Percentiles rank a stretch among this genome's conserved stretches.
Evolutionary conservation across 2,329 filamentous ascomycete genomes (phyloP).

Genomic region (Tolypocladium endophyticum): DNA sequence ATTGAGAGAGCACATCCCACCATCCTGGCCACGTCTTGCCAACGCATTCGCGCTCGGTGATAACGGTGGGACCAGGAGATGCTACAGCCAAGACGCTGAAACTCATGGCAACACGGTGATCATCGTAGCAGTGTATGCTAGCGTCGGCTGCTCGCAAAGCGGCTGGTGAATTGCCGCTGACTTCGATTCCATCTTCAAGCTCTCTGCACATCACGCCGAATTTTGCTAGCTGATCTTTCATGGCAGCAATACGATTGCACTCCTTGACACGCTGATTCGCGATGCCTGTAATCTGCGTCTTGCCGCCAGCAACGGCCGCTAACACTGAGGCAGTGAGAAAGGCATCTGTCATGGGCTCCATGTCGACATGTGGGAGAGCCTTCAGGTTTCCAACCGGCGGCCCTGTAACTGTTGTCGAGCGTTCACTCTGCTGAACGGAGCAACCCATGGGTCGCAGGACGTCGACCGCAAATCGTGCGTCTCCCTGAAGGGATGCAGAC

Average conservation of each 20-base stretch:
- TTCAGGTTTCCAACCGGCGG: constrained; percentile 64
- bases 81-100: constrained; percentile 80
- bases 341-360: constrained; percentile 99
- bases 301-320: constrained; percentile 75
- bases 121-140: constrained; percentile 86
- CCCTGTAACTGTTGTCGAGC: constrained; percentile 86
- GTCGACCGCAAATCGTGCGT: constrained; percentile 87
- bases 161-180: constrained; percentile 41
- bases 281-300: constrained; percentile 83
- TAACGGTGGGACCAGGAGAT: constrained; percentile 59
- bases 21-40: constrained; percentile 98
- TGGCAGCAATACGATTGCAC: constrained; percentile 90
- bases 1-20: constrained; percentile 81
- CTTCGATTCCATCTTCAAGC: constrained; percentile 86
- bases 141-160: constrained; percentile 44
- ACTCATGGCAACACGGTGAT: constrained; percentile 97
- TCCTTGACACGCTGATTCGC: constrained; percentile 98
- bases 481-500: constrained; percentile 81
- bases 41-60: constrained; percentile 84
- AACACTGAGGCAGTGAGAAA: constrained; percentile 92
- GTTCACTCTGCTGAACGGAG: constrained; percentile 70
- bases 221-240: constrained; percentile 89
- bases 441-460: constrained; percentile 92
- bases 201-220: constrained; percentile 82
- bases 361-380: constrained; percentile 75